Evolutionary conservation across 805 yeast genomes (phyloP), one percentile per base, ranked within the genome.

Genomic region (Metschnikowia gelsemii): DNA sequence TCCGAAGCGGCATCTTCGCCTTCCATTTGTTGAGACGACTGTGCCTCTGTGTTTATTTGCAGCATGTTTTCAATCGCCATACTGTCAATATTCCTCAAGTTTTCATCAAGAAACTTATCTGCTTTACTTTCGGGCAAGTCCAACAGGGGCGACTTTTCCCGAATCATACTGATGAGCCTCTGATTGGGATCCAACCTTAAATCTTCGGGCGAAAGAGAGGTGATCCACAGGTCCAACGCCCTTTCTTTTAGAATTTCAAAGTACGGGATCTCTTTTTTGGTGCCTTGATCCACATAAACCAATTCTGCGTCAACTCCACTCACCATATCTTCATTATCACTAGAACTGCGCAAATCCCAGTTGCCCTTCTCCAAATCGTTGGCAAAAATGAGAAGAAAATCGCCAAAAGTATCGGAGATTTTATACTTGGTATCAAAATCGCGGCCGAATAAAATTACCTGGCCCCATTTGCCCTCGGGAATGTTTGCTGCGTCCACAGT

Each of bases 341-440:
- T 56, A 52, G 48, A 52, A 27, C 46, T 54, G 52, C 80, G 81
- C 39, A 91, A 71, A 29, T 73, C 76, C 76, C 86, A 87, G 59
- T 84, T 84, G 8, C 96, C 96, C 38, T 70, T 75, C 59, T 90
- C 96, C 42, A 91, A 69, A 60, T 91, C 97, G 51, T 88, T 87
- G 20, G 90, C 95, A 59, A 89, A 82, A 38, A 76, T 75, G 40
- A 89, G 69, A 39, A 91, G 65, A 61, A 93, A 93, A 55, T 86
- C 93, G 13, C 95, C 96, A 83, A 95, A 91, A 42, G 84, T 84
- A 37, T 80, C 78, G 14, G 97, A 95, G 41, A 93, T 71, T 27
- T 86, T 90, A 62, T 78, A 88, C 61, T 91, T 91, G 27, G 85
- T 79, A 66, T 91, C 98, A 58, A 82, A 91, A 51, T 91, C 98